Conservation (phyloP, 768 basidiomycete genomes). For the Coprinopsis strossmayeri region DNA sequence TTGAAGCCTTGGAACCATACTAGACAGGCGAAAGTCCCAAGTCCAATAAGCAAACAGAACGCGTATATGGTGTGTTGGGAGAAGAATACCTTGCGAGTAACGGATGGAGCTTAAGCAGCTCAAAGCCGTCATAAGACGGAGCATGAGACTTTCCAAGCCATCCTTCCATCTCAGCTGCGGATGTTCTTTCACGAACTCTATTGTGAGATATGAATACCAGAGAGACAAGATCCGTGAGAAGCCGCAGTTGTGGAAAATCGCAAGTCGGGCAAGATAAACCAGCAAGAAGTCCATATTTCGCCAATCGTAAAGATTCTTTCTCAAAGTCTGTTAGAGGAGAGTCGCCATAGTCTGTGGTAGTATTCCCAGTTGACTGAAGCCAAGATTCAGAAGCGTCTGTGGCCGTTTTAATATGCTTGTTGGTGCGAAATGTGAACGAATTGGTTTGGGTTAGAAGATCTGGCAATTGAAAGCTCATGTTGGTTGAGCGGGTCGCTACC, state of each 20-base stretch:
- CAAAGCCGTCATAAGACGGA: conserved; percentile 11
- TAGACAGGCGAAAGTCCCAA: neutral
- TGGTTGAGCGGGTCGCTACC: neutral
- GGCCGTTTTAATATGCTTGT: conserved; percentile 27
- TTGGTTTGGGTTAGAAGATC: conserved; percentile 29
- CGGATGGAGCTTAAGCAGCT: conserved; percentile 2
- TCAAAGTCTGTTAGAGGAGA: conserved; percentile 21
- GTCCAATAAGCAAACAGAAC: too few species aligned
- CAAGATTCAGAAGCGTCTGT: conserved; percentile 29
- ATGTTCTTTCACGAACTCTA: conserved; percentile 13
- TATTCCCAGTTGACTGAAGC: conserved; percentile 11
- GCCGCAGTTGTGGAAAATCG: conserved; percentile 48
- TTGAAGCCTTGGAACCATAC: conserved; percentile 6
- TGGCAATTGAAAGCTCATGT: conserved; percentile 34
- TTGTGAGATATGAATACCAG: conserved; percentile 32
- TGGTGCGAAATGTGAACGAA: conserved; percentile 31
- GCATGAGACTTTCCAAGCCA: neutral
- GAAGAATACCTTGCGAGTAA: conserved; percentile 4
- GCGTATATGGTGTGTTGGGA: too few species aligned
- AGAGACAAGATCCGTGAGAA: conserved; percentile 45
- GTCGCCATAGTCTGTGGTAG: neutral
- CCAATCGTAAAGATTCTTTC: conserved; percentile 19
- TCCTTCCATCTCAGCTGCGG: neutral
- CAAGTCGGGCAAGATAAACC: conserved; percentile 54
- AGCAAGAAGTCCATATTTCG: conserved; percentile 44